Conservation (phyloP, 164 flowering plant genomes). For the Dillenia suffruticosa region DNA sequence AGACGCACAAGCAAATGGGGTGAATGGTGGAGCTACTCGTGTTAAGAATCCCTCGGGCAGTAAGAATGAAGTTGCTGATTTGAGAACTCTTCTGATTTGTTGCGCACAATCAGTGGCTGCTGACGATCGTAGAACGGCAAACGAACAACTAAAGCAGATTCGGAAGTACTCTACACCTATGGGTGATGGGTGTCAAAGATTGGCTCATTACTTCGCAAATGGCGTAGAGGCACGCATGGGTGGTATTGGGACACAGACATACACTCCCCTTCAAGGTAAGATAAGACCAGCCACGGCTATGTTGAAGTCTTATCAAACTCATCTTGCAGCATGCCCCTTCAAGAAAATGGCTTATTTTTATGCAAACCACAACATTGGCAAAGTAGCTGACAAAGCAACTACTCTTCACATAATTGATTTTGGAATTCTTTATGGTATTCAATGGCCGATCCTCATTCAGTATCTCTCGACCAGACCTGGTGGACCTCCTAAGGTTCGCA, state of each 20-base stretch:
- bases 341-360: constrained; percentile 15
- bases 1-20: constrained; percentile 5
- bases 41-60: constrained; percentile 20
- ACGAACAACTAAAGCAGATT: constrained; percentile 22
- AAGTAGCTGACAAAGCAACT: constrained; percentile 9
- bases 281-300: constrained; percentile 14
- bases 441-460: constrained; percentile 28
- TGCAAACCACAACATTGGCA: constrained; percentile 13
- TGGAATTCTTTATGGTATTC: constrained; percentile 27
- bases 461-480: constrained; percentile 15
- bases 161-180: constrained; percentile 18
- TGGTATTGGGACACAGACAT: constrained; percentile 22
- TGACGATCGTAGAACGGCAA: constrained; percentile 21
- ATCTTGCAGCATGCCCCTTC: constrained; percentile 20
- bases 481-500: constrained; percentile 25
- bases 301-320: constrained; percentile 22
- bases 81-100: constrained; percentile 36
- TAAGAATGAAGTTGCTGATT: constrained; percentile 35
- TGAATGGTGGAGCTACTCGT: constrained; percentile 22
- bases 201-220: constrained; percentile 21
- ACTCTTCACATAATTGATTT: constrained; percentile 24
- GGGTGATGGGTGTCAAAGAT: constrained; percentile 26
- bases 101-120: constrained; percentile 38
- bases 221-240: constrained; percentile 32
- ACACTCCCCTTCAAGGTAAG: constrained; percentile 9